phyloP scores from a whole-genome alignment of 2,329 filamentous ascomycete species.

The Ceratocystis diversiconidia region DNA sequence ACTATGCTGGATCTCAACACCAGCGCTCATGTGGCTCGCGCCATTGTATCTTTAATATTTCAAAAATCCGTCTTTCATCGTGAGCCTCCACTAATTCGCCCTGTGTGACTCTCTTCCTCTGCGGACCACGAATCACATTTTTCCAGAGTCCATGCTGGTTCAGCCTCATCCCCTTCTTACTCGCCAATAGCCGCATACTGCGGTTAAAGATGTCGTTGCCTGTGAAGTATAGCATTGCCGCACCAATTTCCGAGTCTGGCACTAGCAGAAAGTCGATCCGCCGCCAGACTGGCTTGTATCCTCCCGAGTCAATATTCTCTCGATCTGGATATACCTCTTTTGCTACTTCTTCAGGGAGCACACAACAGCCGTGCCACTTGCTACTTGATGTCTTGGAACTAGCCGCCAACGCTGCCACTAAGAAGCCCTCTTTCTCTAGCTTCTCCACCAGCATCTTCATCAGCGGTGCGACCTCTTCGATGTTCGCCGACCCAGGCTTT shows the following conservation, averaged over 20 bases:
- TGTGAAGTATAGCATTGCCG: constrained; percentile 85
- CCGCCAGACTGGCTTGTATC: constrained; percentile 44
- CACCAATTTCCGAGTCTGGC: constrained; percentile 63
- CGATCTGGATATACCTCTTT: constrained; percentile 20
- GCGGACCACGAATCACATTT: constrained; percentile 48
- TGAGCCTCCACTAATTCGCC: constrained; percentile 59
- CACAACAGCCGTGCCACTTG: constrained; percentile 82
- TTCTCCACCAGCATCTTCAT: constrained; percentile 47
- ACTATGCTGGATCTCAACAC: constrained; percentile 36
- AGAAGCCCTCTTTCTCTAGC: constrained; percentile 48
- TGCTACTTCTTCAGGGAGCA: constrained; percentile 38
- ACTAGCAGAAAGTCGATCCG: constrained; percentile 77
- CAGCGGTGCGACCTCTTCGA: constrained; percentile 45
- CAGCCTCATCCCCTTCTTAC: constrained; percentile 66
- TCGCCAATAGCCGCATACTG: constrained; percentile 65
- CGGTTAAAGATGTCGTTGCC: constrained; percentile 92
- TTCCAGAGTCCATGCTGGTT: constrained; percentile 72
- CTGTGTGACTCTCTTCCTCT: constrained; percentile 46
- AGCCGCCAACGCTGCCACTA: constrained; percentile 54
- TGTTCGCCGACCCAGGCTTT: constrained; percentile 40
- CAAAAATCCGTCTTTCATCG: constrained; percentile 69
- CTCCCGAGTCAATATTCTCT: background rate
- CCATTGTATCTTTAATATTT: constrained; percentile 71
- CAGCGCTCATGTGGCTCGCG: constrained; percentile 61
- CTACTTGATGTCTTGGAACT: constrained; percentile 36